Percentiles rank a stretch among this genome's conserved stretches.
phyloP scores from a whole-genome alignment of 345 rosid species.

The Moricandia arvensis region DNA sequence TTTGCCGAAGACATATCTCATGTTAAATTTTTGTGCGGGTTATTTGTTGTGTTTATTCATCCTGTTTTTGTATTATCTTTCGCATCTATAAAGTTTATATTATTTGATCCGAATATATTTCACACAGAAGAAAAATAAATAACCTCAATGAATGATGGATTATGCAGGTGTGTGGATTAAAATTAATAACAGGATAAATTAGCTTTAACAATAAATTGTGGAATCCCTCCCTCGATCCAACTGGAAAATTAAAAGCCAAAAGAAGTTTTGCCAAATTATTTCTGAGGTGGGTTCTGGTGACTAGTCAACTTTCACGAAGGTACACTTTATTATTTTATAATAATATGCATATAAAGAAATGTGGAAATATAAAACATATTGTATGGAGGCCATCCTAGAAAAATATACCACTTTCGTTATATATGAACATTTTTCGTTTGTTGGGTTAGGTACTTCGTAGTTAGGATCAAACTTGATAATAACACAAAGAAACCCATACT shows the following conservation, averaged over 20 bases:
- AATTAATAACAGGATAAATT: not conserved
- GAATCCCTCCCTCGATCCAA: not conserved
- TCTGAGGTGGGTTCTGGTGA: conserved; percentile 37
- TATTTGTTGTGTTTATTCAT: not conserved
- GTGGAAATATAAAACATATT: not conserved
- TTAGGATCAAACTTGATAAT: conserved; percentile 16
- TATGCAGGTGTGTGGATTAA: no score
- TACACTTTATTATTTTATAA: conserved; percentile 14
- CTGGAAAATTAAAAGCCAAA: conserved; percentile 28
- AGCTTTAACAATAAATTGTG: conserved; percentile 15
- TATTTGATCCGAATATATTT: not conserved
- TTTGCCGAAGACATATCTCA: not conserved
- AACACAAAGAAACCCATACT: conserved; percentile 5
- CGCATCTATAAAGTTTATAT: not conserved
- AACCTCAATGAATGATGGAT: not conserved
- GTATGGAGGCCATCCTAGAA: conserved; percentile 6
- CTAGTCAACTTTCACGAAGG: conserved; percentile 34
- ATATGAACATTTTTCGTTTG: conserved; percentile 11
- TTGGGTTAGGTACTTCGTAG: conserved; percentile 21
- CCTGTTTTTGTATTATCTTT: no score
- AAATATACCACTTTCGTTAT: conserved; percentile 6
- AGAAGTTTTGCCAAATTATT: conserved; percentile 8
- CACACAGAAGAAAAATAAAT: not conserved
- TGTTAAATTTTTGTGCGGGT: not conserved
- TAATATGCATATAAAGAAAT: not conserved